Evolutionary conservation across 2,329 filamentous ascomycete genomes (phyloP), one percentile per base, ranked within the genome.

Genomic region (Tricladium varicosporioides): DNA sequence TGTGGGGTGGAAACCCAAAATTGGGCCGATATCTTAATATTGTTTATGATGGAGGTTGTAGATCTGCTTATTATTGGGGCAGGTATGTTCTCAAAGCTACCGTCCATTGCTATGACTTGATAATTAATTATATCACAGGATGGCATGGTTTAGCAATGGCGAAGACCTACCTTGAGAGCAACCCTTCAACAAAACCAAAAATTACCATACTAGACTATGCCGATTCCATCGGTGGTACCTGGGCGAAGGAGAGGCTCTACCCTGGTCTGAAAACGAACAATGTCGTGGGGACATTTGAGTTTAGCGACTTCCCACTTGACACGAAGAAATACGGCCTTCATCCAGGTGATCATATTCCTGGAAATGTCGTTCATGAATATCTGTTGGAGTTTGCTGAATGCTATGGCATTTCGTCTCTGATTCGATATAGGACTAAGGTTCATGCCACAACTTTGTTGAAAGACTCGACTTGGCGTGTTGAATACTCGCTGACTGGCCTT

Each of bases 231-330:
- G 89, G 89, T 1, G 89, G 89, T 3, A 84, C 85, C 14, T 92
- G 88, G 89, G 81, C 84, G 8, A 75, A 82, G 55, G 75, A 87
- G 40, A 80, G 87, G 1, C 72, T 91, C 0, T 88, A 92, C 68
- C 81, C 84, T 0, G 84, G 83, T 1, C 77, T 93, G 49, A 88
- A 85, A 65, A 85, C 82, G 53, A 92, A 93, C 71, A 92, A 92
- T 66, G 80, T 90, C 69, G 70, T 86, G 10, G 88, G 88, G 2
- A 87, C 83, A 0, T 90, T 86, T 63, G 87, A 92, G 69, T 91
- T 82, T 65, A 83, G 84, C 0, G 89, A 91, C 64, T 90, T 89
- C 58, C 86, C 87, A 15, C 87, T 92, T 84, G 76, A 79, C 57
- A 71, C 74, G 7, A 78, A 78, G 16, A 76, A 72, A 0, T 86